A percentile compares a stretch with the other conserved stretches of the same genome.
Evolutionary conservation across 208 protist genomes (phyloP).

Genomic region (Perkinsela sp.): DNA sequence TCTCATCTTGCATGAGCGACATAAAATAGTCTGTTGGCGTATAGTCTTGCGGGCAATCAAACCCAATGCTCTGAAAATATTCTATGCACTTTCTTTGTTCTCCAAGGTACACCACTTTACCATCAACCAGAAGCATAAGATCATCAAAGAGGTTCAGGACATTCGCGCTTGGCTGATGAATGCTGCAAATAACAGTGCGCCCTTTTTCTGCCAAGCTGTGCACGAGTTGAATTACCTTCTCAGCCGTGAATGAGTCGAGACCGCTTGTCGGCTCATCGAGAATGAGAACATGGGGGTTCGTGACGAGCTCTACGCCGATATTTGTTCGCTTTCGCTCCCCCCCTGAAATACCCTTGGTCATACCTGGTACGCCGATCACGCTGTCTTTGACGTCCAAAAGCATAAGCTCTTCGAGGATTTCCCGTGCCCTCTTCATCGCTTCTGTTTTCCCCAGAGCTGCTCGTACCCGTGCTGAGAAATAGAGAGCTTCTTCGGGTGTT

Average conservation of each 20-base stretch:
- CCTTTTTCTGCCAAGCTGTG: slow-evolving; percentile 26
- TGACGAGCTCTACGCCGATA: slow-evolving; percentile 58
- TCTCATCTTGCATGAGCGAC: slow-evolving; percentile 27
- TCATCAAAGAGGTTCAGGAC: slow-evolving; percentile 65
- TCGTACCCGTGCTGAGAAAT: slow-evolving; percentile 36
- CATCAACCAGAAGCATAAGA: slow-evolving; percentile 48
- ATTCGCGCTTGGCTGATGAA: slow-evolving; percentile 72
- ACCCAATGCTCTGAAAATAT: slow-evolving; percentile 51
- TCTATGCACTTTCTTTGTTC: slow-evolving; percentile 16
- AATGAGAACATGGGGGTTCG: slow-evolving; percentile 39
- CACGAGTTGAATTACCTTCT: slow-evolving; percentile 37
- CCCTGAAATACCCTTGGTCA: slow-evolving; percentile 35
- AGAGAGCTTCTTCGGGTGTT: slow-evolving; percentile 27
- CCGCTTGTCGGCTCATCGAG: slow-evolving; percentile 64
- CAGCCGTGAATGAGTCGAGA: slow-evolving; percentile 53
- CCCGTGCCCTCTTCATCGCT: slow-evolving; percentile 17
- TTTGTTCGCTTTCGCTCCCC: slow-evolving; percentile 57
- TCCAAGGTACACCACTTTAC: slow-evolving; percentile 47
- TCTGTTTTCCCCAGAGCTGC: slow-evolving; percentile 12
- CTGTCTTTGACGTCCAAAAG: slow-evolving; percentile 26
- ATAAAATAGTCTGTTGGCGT: slow-evolving; percentile 66
- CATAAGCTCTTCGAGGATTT: slow-evolving; percentile 25
- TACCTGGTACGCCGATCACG: slow-evolving; percentile 28
- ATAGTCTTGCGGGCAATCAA: slow-evolving; percentile 19
- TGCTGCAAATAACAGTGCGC: slow-evolving; percentile 63